Conservation (phyloP, 495 filamentous ascomycete species). For the Aeminium ludgeri region DNA sequence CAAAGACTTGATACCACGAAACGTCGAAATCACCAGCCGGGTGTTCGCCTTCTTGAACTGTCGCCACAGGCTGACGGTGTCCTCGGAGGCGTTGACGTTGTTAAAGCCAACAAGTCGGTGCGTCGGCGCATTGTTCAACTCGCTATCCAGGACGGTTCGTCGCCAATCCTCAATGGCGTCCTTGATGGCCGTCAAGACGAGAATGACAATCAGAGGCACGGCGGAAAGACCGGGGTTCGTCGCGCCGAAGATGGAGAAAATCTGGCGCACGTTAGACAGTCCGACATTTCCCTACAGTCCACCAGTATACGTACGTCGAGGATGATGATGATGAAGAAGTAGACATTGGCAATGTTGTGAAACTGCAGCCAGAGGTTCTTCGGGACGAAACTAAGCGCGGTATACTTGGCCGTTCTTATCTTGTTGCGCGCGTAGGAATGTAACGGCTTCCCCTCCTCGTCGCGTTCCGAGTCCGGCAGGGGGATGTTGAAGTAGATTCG, state of each 20-base stretch:
- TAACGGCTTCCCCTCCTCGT: conserved; percentile 63
- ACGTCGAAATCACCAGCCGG: conserved; percentile 39
- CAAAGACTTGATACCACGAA: conserved; percentile 37
- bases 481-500: conserved; percentile 75
- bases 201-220: conserved; percentile 84
- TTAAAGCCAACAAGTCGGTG: conserved; percentile 75
- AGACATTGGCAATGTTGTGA: conserved; percentile 96
- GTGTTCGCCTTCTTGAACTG: conserved; percentile 81
- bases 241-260: conserved; percentile 90
- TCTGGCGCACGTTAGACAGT: conserved; percentile 35
- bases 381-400: conserved; percentile 85
- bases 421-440: conserved; percentile 75
- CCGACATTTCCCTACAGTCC: neutral
- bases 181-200: conserved; percentile 81
- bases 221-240: conserved; percentile 79
- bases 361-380: conserved; percentile 97
- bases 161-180: conserved; percentile 98
- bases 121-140: conserved; percentile 91
- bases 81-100: conserved; percentile 85
- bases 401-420: conserved; percentile 95
- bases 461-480: conserved; percentile 57
- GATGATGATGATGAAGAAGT: conserved; percentile 93
- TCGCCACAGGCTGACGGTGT: conserved; percentile 74
- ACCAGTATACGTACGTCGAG: conserved; percentile 51
- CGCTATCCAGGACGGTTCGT: conserved; percentile 77